phyloP scores from a whole-genome alignment of 148 eudicot species.

The Euryodendron excelsum region DNA sequence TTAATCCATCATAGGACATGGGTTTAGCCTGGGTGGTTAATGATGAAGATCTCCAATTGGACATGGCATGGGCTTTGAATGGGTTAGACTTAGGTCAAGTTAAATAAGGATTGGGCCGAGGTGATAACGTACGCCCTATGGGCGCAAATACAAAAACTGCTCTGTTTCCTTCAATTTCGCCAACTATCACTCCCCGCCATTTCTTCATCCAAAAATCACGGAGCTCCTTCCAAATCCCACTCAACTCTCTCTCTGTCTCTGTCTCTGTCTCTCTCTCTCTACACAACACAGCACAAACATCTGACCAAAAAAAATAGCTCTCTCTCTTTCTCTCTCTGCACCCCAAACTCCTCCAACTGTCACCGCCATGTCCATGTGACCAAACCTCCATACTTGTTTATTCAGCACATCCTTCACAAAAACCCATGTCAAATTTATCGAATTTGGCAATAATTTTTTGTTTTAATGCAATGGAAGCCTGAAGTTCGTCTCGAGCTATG shows the following conservation, averaged over 20 bases:
- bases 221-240: conserved; percentile 31
- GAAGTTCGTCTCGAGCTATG: neutral
- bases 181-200: conserved; percentile 52
- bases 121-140: no score
- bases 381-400: conserved; percentile 13
- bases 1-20: no score
- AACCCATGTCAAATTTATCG: neutral
- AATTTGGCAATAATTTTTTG: no score
- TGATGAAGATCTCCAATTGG: no score
- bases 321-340: neutral
- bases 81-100: no score
- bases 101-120: no score
- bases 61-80: no score
- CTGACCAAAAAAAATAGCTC: neutral
- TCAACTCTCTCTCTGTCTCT: neutral
- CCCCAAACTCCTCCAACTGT: no score
- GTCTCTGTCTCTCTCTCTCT: no score
- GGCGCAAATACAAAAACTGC: no score
- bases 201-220: conserved; percentile 49
- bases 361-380: neutral
- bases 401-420: neutral
- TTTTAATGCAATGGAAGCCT: no score
- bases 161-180: conserved; percentile 40
- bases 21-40: no score
- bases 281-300: conserved; percentile 3